These are phyloP conservation scores for Daldinia sp. DNA, from an alignment of 2,329 filamentous ascomycete genomes.

Conservation along the genomic window DNA sequence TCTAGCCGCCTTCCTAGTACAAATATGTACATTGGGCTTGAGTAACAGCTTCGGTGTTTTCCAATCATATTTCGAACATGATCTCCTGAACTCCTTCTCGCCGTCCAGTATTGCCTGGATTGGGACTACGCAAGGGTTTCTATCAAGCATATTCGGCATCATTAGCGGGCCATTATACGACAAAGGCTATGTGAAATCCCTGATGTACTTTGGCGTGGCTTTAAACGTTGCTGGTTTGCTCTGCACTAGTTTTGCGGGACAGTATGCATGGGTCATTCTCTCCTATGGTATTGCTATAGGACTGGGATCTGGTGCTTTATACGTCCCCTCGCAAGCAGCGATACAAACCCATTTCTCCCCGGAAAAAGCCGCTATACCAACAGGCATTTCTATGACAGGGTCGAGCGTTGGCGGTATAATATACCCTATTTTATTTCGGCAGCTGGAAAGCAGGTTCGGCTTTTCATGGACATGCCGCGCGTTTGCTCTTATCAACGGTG, in stretches of 20 bases:
- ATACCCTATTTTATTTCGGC: conserved; percentile 54
- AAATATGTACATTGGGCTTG: conserved; percentile 46
- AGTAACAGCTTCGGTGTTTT: conserved; percentile 48
- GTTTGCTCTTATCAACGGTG: conserved; percentile 55
- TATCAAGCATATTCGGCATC: conserved; percentile 49
- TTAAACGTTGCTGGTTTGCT: conserved; percentile 51
- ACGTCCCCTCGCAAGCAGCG: conserved; percentile 35
- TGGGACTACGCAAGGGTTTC: conserved; percentile 50
- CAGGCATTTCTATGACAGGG: conserved; percentile 35
- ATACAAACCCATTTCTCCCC: conserved; percentile 34
- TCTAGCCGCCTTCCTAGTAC: conserved; percentile 43
- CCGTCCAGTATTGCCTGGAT: conserved; percentile 50
- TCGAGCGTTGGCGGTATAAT: conserved; percentile 43
- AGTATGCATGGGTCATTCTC: conserved; percentile 50
- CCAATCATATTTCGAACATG: conserved; percentile 47
- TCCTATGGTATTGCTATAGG: conserved; percentile 33
- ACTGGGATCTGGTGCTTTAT: conserved; percentile 36
- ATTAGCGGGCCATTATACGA: conserved; percentile 52
- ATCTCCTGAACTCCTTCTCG: conserved; percentile 32
- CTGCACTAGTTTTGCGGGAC: conserved; percentile 52
- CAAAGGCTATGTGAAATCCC: conserved; percentile 47
- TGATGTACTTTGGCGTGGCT: conserved; percentile 42
- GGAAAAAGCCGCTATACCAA: conserved; percentile 18
- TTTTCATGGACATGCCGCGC: conserved; percentile 62
- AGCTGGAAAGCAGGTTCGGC: conserved; percentile 58